These are phyloP conservation scores for Grammothele lineata DNA, from an alignment of 768 basidiomycete species.

Conservation along the genomic window DNA sequence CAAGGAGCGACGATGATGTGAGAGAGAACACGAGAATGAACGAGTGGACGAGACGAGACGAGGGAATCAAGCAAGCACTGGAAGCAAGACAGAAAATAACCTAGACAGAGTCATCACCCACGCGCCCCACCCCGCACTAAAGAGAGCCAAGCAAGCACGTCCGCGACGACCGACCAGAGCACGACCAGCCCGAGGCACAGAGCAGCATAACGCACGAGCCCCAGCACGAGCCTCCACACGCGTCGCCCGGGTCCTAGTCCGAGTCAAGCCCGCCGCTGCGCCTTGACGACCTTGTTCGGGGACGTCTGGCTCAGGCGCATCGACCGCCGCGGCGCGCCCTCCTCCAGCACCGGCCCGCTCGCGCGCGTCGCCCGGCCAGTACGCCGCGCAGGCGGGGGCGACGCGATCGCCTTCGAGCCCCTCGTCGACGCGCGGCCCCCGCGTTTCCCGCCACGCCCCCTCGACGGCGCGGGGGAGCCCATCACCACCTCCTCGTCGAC, in stretches of 20 bases:
- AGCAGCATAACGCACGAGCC: not conserved
- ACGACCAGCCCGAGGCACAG: conserved; percentile 1
- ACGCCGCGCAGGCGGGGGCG: conserved; percentile 1
- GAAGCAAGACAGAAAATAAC: no score
- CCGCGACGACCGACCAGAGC: conserved; percentile 6
- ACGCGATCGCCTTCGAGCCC: not conserved
- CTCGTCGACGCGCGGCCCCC: not conserved
- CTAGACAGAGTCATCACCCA: no score
- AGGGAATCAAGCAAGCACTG: no score
- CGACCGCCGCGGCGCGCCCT: conserved; percentile 6
- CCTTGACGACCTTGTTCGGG: conserved; percentile 4
- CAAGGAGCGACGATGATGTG: no score
- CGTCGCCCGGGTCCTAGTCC: not conserved
- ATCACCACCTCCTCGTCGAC: not conserved
- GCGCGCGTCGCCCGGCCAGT: not conserved
- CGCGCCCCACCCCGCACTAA: no score
- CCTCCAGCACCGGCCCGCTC: not conserved
- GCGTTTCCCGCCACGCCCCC: not conserved
- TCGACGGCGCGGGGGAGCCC: not conserved
- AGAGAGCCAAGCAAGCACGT: conserved; percentile 6
- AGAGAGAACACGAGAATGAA: no score
- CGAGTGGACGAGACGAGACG: no score
- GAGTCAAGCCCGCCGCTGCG: conserved; percentile 4
- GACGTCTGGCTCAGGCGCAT: conserved; percentile 2
- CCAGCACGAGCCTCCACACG: not conserved